Evolutionary conservation across 352 stramenopile genomes (phyloP).

Genomic region (Discostella stelligera): DNA sequence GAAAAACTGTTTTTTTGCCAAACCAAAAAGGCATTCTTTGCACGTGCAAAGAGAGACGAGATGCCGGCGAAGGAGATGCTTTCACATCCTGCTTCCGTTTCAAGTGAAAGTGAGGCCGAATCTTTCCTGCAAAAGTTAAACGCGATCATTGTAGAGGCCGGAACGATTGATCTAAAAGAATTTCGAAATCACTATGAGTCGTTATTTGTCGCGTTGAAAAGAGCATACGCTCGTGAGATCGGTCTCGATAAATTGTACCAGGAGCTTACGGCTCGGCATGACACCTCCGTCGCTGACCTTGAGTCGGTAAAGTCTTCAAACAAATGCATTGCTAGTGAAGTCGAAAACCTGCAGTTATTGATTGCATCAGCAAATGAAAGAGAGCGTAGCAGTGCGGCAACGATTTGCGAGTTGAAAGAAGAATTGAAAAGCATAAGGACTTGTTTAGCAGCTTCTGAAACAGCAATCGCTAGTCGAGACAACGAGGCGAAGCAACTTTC

Average conservation of each 20-base stretch:
- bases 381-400: constrained; percentile 88
- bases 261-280: constrained; percentile 28
- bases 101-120: constrained; percentile 29
- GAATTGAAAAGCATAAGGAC: constrained; percentile 93
- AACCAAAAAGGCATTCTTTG: no score
- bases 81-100: constrained; percentile 19
- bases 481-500: constrained; percentile 86
- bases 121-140: constrained; percentile 35
- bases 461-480: constrained; percentile 89
- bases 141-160: constrained; percentile 25
- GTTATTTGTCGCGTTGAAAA: constrained; percentile 34
- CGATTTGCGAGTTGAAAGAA: constrained; percentile 92
- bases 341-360: constrained; percentile 90
- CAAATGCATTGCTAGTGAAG: constrained; percentile 91
- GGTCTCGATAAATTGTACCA: constrained; percentile 25
- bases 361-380: constrained; percentile 91
- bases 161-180: constrained; percentile 26
- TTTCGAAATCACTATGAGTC: constrained; percentile 41
- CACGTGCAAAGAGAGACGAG: no score
- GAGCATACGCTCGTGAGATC: constrained; percentile 16
- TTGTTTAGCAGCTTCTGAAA: constrained; percentile 92
- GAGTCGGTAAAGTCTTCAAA: constrained; percentile 70
- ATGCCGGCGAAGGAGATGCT: not conserved
- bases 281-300: constrained; percentile 4
- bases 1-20: no score